Percentiles rank a stretch among this genome's conserved stretches.
Evolutionary conservation across 2,329 filamentous ascomycete species (phyloP).

Genomic region (Colletotrichum lentis): DNA sequence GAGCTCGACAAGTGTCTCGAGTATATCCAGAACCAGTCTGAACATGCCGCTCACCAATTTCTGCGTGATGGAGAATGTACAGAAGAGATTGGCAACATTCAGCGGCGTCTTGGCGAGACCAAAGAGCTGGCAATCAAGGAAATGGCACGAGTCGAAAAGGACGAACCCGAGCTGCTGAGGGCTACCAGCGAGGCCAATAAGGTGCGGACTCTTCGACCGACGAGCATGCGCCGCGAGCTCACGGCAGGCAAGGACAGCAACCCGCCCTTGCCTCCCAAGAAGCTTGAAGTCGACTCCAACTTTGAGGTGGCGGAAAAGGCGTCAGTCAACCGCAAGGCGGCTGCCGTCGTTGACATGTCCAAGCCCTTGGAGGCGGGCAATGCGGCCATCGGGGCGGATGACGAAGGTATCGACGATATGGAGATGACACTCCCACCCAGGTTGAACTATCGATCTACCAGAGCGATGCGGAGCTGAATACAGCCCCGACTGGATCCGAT

Average conservation of each 20-base stretch:
- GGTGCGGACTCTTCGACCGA: conserved; percentile 60
- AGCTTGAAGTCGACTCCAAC: conserved; percentile 47
- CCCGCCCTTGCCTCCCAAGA: conserved; percentile 32
- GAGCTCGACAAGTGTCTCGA: conserved; percentile 81
- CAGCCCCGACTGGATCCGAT: not conserved
- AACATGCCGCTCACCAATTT: conserved; percentile 87
- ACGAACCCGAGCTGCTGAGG: conserved; percentile 58
- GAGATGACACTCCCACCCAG: conserved; percentile 47
- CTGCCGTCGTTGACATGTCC: conserved; percentile 30
- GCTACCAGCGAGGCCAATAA: conserved; percentile 52
- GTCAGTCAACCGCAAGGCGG: conserved; percentile 3
- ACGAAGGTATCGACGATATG: conserved; percentile 54
- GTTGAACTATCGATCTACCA: conserved; percentile 55
- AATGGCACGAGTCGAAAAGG: conserved; percentile 62
- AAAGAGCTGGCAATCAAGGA: conserved; percentile 68
- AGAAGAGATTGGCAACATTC: conserved; percentile 76
- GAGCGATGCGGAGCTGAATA: conserved; percentile 46
- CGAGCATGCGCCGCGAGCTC: conserved; percentile 61
- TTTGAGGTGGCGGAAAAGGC: conserved; percentile 38
- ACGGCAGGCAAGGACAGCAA: conserved; percentile 41
- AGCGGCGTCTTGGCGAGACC: conserved; percentile 70
- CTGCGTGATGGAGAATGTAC: conserved; percentile 86
- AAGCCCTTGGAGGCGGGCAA: conserved; percentile 34
- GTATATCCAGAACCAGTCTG: conserved; percentile 80
- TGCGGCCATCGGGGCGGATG: conserved; percentile 44